A percentile compares a stretch with the other conserved stretches of the same genome.
These are phyloP conservation scores for Beauveria brongniartii DNA, from an alignment of 2,329 filamentous ascomycete species.

Conservation along the genomic window DNA sequence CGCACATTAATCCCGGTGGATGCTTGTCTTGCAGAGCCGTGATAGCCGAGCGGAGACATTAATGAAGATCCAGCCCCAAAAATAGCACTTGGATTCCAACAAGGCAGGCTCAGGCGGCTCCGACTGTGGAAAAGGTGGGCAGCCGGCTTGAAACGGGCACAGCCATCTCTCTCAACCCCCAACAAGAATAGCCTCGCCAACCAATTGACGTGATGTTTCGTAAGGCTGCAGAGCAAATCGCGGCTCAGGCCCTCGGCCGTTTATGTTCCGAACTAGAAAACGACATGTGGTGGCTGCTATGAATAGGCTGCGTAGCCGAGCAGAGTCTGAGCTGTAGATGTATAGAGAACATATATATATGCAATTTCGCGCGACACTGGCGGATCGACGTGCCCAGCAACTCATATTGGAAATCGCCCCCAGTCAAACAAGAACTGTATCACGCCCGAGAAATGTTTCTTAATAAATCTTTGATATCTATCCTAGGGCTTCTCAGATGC, in stretches of 20 bases:
- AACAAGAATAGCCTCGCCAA: not conserved
- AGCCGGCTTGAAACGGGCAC: not conserved
- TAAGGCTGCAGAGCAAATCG: not conserved
- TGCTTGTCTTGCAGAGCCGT: not conserved
- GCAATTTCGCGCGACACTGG: not conserved
- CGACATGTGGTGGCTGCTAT: not conserved
- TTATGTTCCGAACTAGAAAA: not conserved
- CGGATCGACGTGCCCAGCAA: not conserved
- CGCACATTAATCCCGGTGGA: not conserved
- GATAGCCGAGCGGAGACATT: not conserved
- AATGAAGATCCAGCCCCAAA: not conserved
- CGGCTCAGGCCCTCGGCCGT: not conserved
- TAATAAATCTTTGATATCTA: not conserved
- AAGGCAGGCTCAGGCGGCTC: not conserved
- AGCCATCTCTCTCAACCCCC: not conserved
- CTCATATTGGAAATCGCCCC: too few relatives aligned
- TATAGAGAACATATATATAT: not conserved
- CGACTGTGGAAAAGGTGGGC: not conserved
- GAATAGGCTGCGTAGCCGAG: not conserved
- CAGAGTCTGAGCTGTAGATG: not conserved
- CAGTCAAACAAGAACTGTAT: not conserved
- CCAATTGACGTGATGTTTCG: not conserved
- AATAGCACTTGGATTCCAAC: not conserved
- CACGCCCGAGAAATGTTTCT: not conserved
- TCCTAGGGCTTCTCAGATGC: not conserved